Percentiles rank a stretch among this genome's conserved stretches.
phyloP scores from a whole-genome alignment of 1,284 basidiomycete genomes.

The Ganoderma meredithae region DNA sequence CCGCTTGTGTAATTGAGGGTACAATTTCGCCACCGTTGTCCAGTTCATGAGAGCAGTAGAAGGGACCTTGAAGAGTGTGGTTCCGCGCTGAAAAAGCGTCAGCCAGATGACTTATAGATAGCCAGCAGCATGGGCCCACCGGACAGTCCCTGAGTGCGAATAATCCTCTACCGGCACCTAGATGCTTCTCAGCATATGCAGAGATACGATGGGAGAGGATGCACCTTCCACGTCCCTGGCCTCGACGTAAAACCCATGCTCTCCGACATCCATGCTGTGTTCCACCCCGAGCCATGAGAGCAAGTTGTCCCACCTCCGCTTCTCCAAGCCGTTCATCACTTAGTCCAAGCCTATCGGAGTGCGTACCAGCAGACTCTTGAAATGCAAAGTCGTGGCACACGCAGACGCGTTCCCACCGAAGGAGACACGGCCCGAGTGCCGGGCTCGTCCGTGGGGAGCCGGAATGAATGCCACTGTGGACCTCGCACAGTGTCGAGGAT shows the following conservation, averaged over 20 bases:
- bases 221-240: constrained; percentile 44
- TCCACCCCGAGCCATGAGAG: constrained; percentile 59
- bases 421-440: constrained; percentile 1
- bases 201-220: background rate
- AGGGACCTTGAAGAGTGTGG: constrained; percentile 73
- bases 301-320: constrained; percentile 57
- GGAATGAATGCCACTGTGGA: background rate
- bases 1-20: constrained; percentile 46
- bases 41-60: constrained; percentile 74
- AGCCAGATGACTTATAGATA: background rate
- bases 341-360: background rate
- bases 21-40: constrained; percentile 63
- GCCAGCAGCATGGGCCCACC: constrained; percentile 43
- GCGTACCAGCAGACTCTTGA: background rate
- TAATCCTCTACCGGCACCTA: constrained; percentile 77
- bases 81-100: constrained; percentile 50
- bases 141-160: constrained; percentile 58
- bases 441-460: background rate
- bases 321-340: constrained; percentile 33
- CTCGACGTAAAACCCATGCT: constrained; percentile 51
- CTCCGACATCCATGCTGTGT: constrained; percentile 56
- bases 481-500: background rate
- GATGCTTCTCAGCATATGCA: background rate
- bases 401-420: constrained; percentile 14
- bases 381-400: no score